These are phyloP conservation scores for Nicotiana benthamiana DNA, from an alignment of 257 asterid species.

Conservation along the genomic window DNA sequence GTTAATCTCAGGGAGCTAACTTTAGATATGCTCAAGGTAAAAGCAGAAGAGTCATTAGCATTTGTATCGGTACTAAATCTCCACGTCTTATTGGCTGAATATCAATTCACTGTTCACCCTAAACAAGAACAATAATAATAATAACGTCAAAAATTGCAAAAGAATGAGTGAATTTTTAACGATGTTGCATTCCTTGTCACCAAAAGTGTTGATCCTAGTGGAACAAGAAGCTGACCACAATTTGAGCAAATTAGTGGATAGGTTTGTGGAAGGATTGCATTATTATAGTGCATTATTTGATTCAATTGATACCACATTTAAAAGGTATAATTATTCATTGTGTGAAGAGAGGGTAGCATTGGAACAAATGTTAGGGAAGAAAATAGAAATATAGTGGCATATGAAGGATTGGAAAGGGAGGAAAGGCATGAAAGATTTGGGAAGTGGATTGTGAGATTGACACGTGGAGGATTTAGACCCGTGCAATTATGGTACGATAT, in stretches of 20 bases:
- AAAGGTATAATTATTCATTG: slow-evolving; percentile 7
- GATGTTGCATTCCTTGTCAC: slow-evolving; percentile 24
- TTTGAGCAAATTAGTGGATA: slow-evolving; percentile 23
- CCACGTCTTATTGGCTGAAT: slow-evolving; percentile 35
- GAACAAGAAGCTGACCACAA: slow-evolving; percentile 54
- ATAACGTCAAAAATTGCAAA: slow-evolving; percentile 23
- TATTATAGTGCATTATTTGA: slow-evolving; percentile 46
- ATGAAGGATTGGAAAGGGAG: slow-evolving; percentile 44
- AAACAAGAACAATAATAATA: not conserved
- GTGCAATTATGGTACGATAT: slow-evolving; percentile 36
- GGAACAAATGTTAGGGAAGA: slow-evolving; percentile 46
- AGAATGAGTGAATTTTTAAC: slow-evolving; percentile 25
- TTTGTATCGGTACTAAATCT: slow-evolving; percentile 35
- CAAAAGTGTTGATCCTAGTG: slow-evolving; percentile 31
- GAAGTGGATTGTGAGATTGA: slow-evolving; percentile 35
- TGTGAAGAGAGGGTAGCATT: slow-evolving; percentile 24
- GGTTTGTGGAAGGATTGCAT: slow-evolving; percentile 46
- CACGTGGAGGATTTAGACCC: slow-evolving; percentile 34
- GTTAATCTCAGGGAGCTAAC: slow-evolving; percentile 24
- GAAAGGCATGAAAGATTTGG: slow-evolving; percentile 46
- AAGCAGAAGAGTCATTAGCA: slow-evolving; percentile 36
- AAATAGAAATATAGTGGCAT: slow-evolving; percentile 48
- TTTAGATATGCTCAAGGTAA: slow-evolving; percentile 29
- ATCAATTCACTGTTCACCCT: slow-evolving; percentile 22
- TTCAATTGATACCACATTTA: slow-evolving; percentile 23